Percentiles rank a stretch among this genome's conserved stretches.
phyloP scores from a whole-genome alignment of 805 yeast genomes.

The Yamadazyma paraphyllophila region DNA sequence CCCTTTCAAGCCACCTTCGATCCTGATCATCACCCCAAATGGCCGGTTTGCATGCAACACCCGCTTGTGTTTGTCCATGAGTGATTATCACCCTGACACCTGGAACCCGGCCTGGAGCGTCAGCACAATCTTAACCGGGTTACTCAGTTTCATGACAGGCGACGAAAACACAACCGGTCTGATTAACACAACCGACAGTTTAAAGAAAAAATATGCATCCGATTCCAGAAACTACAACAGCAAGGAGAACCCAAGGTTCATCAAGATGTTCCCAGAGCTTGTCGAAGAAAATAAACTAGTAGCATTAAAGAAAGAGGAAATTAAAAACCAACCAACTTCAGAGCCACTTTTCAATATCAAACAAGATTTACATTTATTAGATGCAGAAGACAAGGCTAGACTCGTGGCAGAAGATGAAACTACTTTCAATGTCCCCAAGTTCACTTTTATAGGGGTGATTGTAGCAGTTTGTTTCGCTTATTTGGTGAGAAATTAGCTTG shows the following conservation, averaged over 20 bases:
- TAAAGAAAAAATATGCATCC: conserved; percentile 55
- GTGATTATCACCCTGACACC: conserved; percentile 89
- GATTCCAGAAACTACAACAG: conserved; percentile 62
- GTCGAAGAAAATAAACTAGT: conserved; percentile 42
- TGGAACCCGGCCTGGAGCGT: conserved; percentile 99
- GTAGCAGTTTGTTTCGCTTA: conserved; percentile 31
- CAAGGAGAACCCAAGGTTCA: conserved; percentile 55
- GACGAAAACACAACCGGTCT: conserved; percentile 84
- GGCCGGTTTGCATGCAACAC: conserved; percentile 83
- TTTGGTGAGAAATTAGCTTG: conserved; percentile 2
- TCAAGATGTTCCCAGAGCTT: conserved; percentile 67
- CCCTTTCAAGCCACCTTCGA: conserved; percentile 90
- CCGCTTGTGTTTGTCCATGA: conserved; percentile 84
- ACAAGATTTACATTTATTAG: conserved; percentile 42
- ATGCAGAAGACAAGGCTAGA: conserved; percentile 68
- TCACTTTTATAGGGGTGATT: conserved; percentile 27
- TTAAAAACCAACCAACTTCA: conserved; percentile 14
- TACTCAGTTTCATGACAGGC: conserved; percentile 89
- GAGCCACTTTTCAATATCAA: conserved; percentile 16
- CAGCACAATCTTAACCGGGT: conserved; percentile 80
- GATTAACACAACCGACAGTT: conserved; percentile 58
- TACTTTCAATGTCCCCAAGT: conserved; percentile 9
- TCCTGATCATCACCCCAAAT: conserved; percentile 84
- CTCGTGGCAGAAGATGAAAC: conserved; percentile 21
- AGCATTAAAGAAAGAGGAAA: conserved; percentile 20